Percentiles rank a stretch among this genome's conserved stretches.
These are phyloP conservation scores for Melaleuca quinquenervia DNA, from an alignment of 345 rosid species.

Conservation along the genomic window DNA sequence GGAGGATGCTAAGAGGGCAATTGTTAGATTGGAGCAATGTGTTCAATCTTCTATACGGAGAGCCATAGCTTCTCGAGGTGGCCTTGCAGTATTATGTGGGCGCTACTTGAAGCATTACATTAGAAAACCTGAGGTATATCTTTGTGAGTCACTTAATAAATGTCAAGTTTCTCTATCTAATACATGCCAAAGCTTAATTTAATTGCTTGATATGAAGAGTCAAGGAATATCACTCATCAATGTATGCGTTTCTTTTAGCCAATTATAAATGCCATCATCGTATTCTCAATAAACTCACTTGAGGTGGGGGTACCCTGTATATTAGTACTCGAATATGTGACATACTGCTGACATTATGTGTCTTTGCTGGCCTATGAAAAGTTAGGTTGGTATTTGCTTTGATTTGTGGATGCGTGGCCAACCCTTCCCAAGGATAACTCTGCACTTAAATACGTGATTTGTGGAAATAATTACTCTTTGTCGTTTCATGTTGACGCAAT, in stretches of 20 bases:
- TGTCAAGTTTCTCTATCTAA: not conserved
- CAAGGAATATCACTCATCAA: not conserved
- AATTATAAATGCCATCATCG: not conserved
- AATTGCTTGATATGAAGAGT: not conserved
- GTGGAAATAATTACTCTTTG: not conserved
- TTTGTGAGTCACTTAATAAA: not conserved
- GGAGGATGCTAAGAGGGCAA: constrained; percentile 35
- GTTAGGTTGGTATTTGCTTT: not conserved
- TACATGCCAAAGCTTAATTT: not conserved
- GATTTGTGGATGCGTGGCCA: not conserved
- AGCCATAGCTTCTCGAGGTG: constrained; percentile 55
- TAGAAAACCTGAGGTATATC: constrained; percentile 50
- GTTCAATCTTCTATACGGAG: constrained; percentile 50
- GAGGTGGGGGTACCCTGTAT: not conserved
- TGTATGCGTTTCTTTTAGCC: not conserved
- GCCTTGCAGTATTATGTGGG: constrained; percentile 60
- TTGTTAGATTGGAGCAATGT: constrained; percentile 60
- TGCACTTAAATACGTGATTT: not conserved
- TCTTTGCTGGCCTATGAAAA: not conserved
- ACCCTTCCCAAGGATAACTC: not conserved
- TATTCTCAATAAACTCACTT: not conserved
- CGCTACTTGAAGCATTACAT: constrained; percentile 56
- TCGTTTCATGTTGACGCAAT: not conserved
- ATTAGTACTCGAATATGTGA: not conserved
- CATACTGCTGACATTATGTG: not conserved